Conservation (phyloP, 345 rosid species). For the Eutrema yunnanense region DNA sequence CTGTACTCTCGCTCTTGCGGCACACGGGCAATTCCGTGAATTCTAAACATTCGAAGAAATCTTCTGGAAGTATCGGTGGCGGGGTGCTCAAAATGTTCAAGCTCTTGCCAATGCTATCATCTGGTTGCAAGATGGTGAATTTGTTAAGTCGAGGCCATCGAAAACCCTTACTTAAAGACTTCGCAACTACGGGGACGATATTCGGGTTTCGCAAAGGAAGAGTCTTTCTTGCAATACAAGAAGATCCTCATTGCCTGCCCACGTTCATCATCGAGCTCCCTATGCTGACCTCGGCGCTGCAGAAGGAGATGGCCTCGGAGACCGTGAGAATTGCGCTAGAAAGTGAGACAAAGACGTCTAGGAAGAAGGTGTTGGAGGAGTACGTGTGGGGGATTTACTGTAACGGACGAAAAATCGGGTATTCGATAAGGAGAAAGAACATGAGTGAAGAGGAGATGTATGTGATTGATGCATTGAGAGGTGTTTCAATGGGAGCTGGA, state of each 20-base stretch:
- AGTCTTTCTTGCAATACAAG: conserved; percentile 79
- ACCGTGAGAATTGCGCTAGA: conserved; percentile 77
- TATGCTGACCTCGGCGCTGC: conserved; percentile 57
- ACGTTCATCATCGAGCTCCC: conserved; percentile 84
- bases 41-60: conserved; percentile 48
- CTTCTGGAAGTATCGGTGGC: conserved; percentile 30
- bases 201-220: conserved; percentile 87
- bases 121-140: conserved; percentile 96
- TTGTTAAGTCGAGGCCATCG: conserved; percentile 59
- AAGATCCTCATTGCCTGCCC: conserved; percentile 84
- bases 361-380: conserved; percentile 78
- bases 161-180: conserved; percentile 70
- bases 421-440: conserved; percentile 78
- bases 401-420: conserved; percentile 82
- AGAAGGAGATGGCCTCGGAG: conserved; percentile 94
- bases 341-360: conserved; percentile 76
- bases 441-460: conserved; percentile 82
- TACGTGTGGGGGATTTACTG: conserved; percentile 92
- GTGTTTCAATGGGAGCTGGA: conserved; percentile 98
- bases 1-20: conserved; percentile 65
- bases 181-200: conserved; percentile 75
- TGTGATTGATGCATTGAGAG: conserved; percentile 76
- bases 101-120: conserved; percentile 88
- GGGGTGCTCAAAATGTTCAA: conserved; percentile 80
- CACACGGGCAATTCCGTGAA: conserved; percentile 31